Percentiles rank a stretch among this genome's conserved stretches.
phyloP scores from a whole-genome alignment of 1,284 basidiomycete species.

The Moesziomyces sp. region DNA sequence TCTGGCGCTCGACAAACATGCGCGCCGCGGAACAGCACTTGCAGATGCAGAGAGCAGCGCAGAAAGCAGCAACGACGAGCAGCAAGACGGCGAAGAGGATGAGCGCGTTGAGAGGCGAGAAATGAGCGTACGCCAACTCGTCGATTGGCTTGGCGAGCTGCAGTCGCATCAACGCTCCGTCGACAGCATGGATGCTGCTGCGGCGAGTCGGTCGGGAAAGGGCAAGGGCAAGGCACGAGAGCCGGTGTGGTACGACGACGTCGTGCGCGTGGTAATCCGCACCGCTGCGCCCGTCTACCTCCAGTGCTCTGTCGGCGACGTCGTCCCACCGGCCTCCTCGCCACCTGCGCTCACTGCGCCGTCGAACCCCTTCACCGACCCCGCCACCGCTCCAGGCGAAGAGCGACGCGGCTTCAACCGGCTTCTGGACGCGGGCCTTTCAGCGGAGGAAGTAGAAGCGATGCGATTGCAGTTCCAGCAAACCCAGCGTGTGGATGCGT shows the following conservation, averaged over 20 bases:
- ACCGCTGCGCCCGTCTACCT: constrained; percentile 38
- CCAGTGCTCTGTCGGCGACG: constrained; percentile 46
- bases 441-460: constrained; percentile 20
- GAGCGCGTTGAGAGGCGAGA: constrained; percentile 17
- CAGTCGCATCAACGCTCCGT: neutral
- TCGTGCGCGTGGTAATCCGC: constrained; percentile 16
- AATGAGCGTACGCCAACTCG: constrained; percentile 20
- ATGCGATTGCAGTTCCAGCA: constrained; percentile 36
- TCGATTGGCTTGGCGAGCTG: constrained; percentile 10
- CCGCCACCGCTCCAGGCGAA: neutral
- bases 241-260: constrained; percentile 18
- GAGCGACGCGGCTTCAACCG: constrained; percentile 40
- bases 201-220: neutral
- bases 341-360: neutral
- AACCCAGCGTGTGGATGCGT: constrained; percentile 14
- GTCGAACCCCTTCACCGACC: neutral
- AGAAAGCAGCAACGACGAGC: neutral
- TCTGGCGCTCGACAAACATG: constrained; percentile 9
- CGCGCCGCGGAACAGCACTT: neutral
- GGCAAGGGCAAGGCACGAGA: constrained; percentile 36
- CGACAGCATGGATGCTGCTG: neutral
- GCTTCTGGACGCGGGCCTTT: constrained; percentile 29
- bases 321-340: neutral
- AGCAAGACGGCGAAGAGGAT: neutral
- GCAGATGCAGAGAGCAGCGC: constrained; percentile 3